Evolutionary conservation across 1,284 basidiomycete genomes (phyloP).

Genomic region (Leccinum brunneo-olivaceum): DNA sequence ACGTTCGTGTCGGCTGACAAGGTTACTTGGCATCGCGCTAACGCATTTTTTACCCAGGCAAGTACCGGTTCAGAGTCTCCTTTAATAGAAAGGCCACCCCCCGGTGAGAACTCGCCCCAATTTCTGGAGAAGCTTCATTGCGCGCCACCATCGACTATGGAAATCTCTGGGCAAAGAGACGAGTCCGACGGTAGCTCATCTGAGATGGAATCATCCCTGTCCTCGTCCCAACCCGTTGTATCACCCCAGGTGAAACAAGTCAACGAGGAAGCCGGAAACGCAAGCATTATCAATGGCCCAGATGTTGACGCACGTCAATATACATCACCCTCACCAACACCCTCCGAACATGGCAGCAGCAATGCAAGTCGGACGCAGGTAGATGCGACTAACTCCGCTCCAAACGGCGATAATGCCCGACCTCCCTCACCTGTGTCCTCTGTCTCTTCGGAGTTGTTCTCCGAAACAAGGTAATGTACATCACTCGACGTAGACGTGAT

Average conservation of each 20-base stretch:
- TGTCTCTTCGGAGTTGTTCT: slow-evolving; percentile 8
- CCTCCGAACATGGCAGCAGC: slow-evolving; percentile 28
- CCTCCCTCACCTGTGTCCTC: slow-evolving; percentile 11
- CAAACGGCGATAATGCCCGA: slow-evolving; percentile 6
- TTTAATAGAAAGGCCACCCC: not conserved
- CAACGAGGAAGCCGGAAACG: not conserved
- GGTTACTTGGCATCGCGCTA: slow-evolving; percentile 2
- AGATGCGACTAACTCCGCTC: not conserved
- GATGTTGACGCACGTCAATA: not conserved
- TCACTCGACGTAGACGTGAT: not conserved
- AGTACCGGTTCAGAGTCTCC: not conserved
- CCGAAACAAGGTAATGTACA: slow-evolving; percentile 16
- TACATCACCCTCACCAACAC: slow-evolving; percentile 22
- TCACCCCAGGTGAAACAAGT: not conserved
- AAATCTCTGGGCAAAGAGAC: not conserved
- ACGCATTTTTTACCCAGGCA: slow-evolving; percentile 8
- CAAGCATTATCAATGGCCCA: not conserved
- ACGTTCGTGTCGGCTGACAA: slow-evolving; percentile 4
- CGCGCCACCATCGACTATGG: not conserved
- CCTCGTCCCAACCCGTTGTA: slow-evolving; percentile 1
- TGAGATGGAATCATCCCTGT: slow-evolving; percentile 1
- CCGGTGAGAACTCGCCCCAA: not conserved
- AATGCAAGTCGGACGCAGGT: slow-evolving; percentile 4
- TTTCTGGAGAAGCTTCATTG: not conserved
- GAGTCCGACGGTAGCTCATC: not conserved